Percentiles rank a stretch among this genome's conserved stretches.
Conservation (phyloP, 352 stramenopile genomes). For the Peronospora belbahrii region DNA sequence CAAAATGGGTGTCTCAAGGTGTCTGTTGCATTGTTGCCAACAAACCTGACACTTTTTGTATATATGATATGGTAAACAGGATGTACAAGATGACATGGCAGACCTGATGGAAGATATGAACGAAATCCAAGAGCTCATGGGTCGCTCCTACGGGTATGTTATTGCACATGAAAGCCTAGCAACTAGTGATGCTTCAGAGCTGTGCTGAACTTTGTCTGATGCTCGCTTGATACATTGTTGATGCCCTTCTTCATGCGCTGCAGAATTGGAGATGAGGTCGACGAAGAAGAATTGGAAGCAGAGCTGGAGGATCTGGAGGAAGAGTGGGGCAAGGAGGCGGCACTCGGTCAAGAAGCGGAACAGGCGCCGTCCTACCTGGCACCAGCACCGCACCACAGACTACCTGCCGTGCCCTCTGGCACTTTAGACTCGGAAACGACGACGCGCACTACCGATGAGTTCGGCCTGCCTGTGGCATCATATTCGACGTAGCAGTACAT, state of each 20-base stretch:
- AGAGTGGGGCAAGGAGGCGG: conserved; percentile 83
- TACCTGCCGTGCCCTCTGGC: conserved; percentile 48
- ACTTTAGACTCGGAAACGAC: conserved; percentile 27
- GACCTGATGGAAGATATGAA: conserved; percentile 97
- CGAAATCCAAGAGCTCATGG: conserved; percentile 96
- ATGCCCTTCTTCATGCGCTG: not conserved
- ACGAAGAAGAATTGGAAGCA: conserved; percentile 92
- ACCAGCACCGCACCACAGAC: conserved; percentile 40
- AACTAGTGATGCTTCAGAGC: not conserved
- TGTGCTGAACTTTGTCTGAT: not conserved
- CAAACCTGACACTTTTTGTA: not conserved
- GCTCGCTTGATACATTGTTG: not conserved
- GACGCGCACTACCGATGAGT: conserved; percentile 51
- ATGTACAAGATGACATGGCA: conserved; percentile 95
- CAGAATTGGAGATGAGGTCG: conserved; percentile 90
- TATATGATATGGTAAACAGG: conserved; percentile 34
- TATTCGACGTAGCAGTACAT: conserved; percentile 21
- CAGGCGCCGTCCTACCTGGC: conserved; percentile 59
- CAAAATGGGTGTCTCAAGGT: too few relatives aligned
- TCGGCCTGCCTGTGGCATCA: conserved; percentile 55
- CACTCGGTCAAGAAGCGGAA: conserved; percentile 29
- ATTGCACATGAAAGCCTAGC: not conserved
- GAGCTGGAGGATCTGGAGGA: conserved; percentile 92
- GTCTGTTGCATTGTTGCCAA: too few relatives aligned
- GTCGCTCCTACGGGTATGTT: conserved; percentile 88